Percentiles rank a stretch among this genome's conserved stretches.
Conservation (phyloP, 208 protist species). For the Jaenimonas drosophilae region DNA sequence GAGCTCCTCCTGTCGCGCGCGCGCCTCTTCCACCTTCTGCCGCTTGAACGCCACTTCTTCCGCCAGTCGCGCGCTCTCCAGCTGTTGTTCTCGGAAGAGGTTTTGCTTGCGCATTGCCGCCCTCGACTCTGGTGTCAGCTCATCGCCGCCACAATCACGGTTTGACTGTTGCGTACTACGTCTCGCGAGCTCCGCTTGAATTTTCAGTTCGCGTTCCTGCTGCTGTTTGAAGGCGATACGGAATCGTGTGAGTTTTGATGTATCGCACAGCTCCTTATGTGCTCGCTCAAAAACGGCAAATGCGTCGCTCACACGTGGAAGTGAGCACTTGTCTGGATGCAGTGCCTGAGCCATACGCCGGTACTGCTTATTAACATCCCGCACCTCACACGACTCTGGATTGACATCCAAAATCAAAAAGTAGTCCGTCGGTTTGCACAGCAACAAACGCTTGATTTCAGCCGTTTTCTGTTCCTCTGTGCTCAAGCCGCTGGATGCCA, state of each 20-base stretch:
- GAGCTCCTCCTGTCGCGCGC: constrained; percentile 40
- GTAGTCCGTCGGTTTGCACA: constrained; percentile 55
- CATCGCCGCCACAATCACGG: too few species aligned
- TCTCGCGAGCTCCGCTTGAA: constrained; percentile 14
- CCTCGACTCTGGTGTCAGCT: constrained; percentile 44
- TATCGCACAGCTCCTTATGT: constrained; percentile 67
- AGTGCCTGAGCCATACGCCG: constrained; percentile 74
- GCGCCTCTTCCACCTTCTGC: constrained; percentile 33
- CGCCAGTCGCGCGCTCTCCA: constrained; percentile 61
- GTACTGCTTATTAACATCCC: constrained; percentile 59
- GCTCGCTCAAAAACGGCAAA: constrained; percentile 74
- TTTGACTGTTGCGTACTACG: too few species aligned
- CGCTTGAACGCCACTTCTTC: constrained; percentile 66
- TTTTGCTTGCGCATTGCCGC: constrained; percentile 31
- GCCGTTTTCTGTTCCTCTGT: constrained; percentile 55
- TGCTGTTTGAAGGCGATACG: constrained; percentile 56
- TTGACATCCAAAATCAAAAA: constrained; percentile 76
- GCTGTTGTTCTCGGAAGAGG: constrained; percentile 50
- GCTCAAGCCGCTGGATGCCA: constrained; percentile 24
- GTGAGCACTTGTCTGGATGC: constrained; percentile 86
- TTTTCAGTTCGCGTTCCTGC: constrained; percentile 30
- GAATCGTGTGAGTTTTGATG: constrained; percentile 47
- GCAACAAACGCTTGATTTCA: constrained; percentile 74
- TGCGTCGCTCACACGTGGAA: constrained; percentile 58
- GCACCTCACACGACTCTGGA: constrained; percentile 40